These are phyloP conservation scores for Thelonectria blattea DNA, from an alignment of 2,329 filamentous ascomycete species.

Conservation along the genomic window DNA sequence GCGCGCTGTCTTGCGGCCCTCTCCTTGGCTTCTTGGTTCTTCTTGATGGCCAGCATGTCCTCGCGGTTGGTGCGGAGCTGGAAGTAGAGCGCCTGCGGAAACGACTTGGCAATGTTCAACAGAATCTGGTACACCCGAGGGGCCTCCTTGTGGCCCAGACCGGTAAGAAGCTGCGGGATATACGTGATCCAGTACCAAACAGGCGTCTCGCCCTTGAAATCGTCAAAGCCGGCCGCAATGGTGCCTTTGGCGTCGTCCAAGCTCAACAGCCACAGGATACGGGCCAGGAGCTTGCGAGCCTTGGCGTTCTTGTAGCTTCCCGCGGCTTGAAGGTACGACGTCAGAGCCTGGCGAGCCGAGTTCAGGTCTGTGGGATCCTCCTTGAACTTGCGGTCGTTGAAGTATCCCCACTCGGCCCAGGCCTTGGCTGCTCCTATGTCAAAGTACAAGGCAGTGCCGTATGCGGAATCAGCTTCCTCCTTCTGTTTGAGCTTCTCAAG, in stretches of 20 bases:
- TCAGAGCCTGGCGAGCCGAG: constrained; percentile 88
- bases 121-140: constrained; percentile 85
- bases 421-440: constrained; percentile 95
- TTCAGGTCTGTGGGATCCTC: constrained; percentile 82
- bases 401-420: constrained; percentile 99
- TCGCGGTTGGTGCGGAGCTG: constrained; percentile 91
- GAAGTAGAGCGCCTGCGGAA: constrained; percentile 96
- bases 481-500: constrained; percentile 90
- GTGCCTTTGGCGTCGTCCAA: constrained; percentile 86
- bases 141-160: constrained; percentile 89
- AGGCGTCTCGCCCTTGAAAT: constrained; percentile 95
- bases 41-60: constrained; percentile 92
- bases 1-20: constrained; percentile 59
- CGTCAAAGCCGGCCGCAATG: constrained; percentile 86
- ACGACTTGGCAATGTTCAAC: constrained; percentile 92
- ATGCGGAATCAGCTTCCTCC: constrained; percentile 90
- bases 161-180: constrained; percentile 93
- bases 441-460: constrained; percentile 93
- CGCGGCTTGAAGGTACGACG: constrained; percentile 94
- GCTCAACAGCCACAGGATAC: constrained; percentile 94
- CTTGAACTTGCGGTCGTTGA: constrained; percentile 96
- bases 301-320: constrained; percentile 98
- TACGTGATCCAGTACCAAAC: constrained; percentile 99
- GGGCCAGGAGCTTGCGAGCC: constrained; percentile 88
- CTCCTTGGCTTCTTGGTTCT: constrained; percentile 80